Conservation (phyloP, 495 filamentous ascomycete genomes). For the Penicillium antarcticum region DNA sequence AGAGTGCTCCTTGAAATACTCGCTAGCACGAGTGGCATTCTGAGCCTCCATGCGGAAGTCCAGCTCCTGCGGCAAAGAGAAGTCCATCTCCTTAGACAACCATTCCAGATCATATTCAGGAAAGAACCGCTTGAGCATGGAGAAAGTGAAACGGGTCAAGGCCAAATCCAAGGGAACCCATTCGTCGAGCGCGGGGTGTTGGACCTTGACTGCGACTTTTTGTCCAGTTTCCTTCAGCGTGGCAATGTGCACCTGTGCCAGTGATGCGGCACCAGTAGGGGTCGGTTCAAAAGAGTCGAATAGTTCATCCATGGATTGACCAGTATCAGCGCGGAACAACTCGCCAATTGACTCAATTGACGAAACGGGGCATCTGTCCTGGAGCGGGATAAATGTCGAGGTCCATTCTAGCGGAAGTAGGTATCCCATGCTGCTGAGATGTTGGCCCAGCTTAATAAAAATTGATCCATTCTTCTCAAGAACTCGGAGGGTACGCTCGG, state of each 20-base stretch:
- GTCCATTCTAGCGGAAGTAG: constrained; percentile 94
- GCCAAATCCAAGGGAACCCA: constrained; percentile 89
- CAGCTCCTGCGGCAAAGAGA: constrained; percentile 84
- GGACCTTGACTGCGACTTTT: constrained; percentile 96
- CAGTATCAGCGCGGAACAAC: constrained; percentile 85
- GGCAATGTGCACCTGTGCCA: constrained; percentile 95
- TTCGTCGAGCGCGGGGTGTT: constrained; percentile 86
- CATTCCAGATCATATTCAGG: constrained; percentile 97
- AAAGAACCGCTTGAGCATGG: constrained; percentile 86
- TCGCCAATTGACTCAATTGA: constrained; percentile 82
- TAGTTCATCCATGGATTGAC: constrained; percentile 69
- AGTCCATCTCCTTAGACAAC: constrained; percentile 90
- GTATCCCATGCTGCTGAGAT: constrained; percentile 96
- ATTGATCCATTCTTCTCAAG: constrained; percentile 95
- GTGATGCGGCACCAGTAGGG: constrained; percentile 88
- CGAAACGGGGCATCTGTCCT: constrained; percentile 93
- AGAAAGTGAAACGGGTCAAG: constrained; percentile 85
- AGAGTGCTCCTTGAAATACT: constrained; percentile 71
- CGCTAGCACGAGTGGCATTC: constrained; percentile 74
- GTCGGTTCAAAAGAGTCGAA: constrained; percentile 77
- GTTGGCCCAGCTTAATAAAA: constrained; percentile 97
- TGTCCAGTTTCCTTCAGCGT: constrained; percentile 77
- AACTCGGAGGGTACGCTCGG: constrained; percentile 77
- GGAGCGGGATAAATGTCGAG: constrained; percentile 89
- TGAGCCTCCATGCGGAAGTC: constrained; percentile 84